phyloP scores from a whole-genome alignment of 1,139 yeast genomes.

The Trichomonascaceae sp. region DNA sequence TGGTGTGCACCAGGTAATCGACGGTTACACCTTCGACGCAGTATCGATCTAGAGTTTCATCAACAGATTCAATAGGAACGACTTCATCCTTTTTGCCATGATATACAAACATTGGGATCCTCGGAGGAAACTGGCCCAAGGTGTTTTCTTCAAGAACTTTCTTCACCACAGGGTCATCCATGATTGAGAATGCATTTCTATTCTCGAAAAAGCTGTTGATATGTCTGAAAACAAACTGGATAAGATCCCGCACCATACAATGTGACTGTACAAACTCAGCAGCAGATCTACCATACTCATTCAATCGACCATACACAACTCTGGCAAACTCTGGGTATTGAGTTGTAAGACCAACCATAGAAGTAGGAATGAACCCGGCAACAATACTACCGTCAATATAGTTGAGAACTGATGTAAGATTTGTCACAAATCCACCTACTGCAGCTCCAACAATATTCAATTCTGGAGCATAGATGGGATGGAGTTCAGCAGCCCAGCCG shows the following conservation, averaged over 20 bases:
- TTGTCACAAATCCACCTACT: conserved; percentile 23
- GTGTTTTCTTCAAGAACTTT: conserved; percentile 16
- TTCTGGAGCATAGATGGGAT: conserved; percentile 26
- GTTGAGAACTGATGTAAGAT: conserved; percentile 16
- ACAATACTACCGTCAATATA: conserved; percentile 16
- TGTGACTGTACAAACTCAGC: neutral
- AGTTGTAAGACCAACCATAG: conserved; percentile 26
- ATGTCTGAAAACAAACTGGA: conserved; percentile 16
- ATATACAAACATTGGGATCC: conserved; percentile 24
- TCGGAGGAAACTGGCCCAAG: conserved; percentile 20
- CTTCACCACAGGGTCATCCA: conserved; percentile 11
- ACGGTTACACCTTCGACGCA: conserved; percentile 23
- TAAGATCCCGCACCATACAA: conserved; percentile 17
- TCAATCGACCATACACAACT: neutral
- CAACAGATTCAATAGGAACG: conserved; percentile 22
- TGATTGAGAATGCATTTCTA: conserved; percentile 13
- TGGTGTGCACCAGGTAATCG: conserved; percentile 13
- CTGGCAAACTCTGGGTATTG: conserved; percentile 25
- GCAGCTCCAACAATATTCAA: conserved; percentile 25
- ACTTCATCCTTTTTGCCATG: conserved; percentile 28
- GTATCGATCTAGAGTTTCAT: conserved; percentile 18
- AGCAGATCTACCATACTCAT: conserved; percentile 1
- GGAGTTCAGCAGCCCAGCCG: conserved; percentile 27
- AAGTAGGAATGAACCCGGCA: conserved; percentile 27
- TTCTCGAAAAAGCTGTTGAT: conserved; percentile 15